phyloP scores from a whole-genome alignment of 2,329 filamentous ascomycete genomes.

The Diplocarpon rosae region DNA sequence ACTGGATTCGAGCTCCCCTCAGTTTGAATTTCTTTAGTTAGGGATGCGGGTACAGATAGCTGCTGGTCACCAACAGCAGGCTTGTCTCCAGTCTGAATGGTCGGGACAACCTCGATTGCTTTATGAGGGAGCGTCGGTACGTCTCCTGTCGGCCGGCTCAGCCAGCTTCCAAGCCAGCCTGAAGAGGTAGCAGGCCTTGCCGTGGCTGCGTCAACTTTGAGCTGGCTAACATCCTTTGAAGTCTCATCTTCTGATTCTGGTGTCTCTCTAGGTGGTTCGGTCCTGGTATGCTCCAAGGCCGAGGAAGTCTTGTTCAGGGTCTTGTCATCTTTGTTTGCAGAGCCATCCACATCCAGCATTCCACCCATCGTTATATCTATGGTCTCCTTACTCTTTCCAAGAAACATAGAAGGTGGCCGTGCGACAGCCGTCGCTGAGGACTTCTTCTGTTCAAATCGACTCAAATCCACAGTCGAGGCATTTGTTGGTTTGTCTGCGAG shows the following conservation, averaged over 20 bases:
- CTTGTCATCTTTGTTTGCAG: conserved; percentile 3
- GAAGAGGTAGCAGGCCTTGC: conserved; percentile 28
- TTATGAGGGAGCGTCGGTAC: conserved; percentile 2
- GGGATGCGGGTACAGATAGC: not conserved
- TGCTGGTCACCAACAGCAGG: conserved; percentile 12
- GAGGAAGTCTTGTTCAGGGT: not conserved
- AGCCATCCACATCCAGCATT: conserved; percentile 11
- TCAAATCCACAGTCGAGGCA: conserved; percentile 19
- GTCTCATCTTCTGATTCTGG: not conserved
- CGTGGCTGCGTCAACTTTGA: conserved; percentile 1
- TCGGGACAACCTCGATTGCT: not conserved
- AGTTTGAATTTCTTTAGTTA: not conserved
- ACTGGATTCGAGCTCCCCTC: conserved; percentile 2
- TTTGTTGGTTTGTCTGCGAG: conserved; percentile 35
- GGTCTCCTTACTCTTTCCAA: conserved; percentile 27
- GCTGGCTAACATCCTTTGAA: not conserved
- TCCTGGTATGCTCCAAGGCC: conserved; percentile 1
- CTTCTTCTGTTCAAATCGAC: conserved; percentile 22
- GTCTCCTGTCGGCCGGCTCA: conserved; percentile 27
- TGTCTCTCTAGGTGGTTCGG: not conserved
- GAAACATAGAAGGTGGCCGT: conserved; percentile 25
- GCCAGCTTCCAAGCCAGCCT: conserved; percentile 47
- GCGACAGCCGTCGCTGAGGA: conserved; percentile 10
- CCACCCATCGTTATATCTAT: conserved; percentile 24
- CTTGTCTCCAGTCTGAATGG: conserved; percentile 2